Evolutionary conservation across 805 yeast genomes (phyloP), one percentile per base, ranked within the genome.

Genomic region (Ogataea salicorniae): DNA sequence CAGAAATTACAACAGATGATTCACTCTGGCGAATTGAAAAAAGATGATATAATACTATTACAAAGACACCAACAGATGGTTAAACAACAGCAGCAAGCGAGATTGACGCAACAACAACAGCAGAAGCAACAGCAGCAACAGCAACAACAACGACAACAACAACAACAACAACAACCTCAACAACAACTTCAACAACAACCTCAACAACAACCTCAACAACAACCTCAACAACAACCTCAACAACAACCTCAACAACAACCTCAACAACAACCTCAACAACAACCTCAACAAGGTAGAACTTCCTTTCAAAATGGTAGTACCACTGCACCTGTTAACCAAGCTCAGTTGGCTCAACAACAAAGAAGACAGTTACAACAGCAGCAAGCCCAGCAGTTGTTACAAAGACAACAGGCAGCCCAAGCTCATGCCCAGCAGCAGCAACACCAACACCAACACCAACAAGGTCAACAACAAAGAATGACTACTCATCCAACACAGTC

Each of bases 1-100:
- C 66, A 64, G 47, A 53, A 60, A 35, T 51, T 64, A 36, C 66
- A 64, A 45, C 65, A 63, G 49, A 57, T 64, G 59, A 58, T 64
- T 13, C 57, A 52, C 34, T 58, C 53, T 34, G 67, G 68, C 15
- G 67, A 64, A 49, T 50, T 64, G 42, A 62, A 61, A 34, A 57
- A 59, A 42, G 61, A 59, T 42, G 68, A 64, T 46, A 60, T 64
- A n/a, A 41, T 60, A 41, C 45, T 64, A 23, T 47, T 64, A 15
- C 63, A 63, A 46, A 56, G 66, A 6, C 68, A 64, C 51, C 68
- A 64, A 41, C 67, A 62, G 49, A 58, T 58, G 62, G 47, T 62
- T 35, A 57, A 54, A 36, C 60, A 60, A 39, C 63, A 61, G 40
- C 60, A 60, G 40, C 60, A 60, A 38, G 53, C 54, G 23, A 56